A percentile compares a stretch with the other conserved stretches of the same genome.
These are phyloP conservation scores for Pichia sp. DNA, from an alignment of 1,139 yeast genomes.

Conservation along the genomic window DNA sequence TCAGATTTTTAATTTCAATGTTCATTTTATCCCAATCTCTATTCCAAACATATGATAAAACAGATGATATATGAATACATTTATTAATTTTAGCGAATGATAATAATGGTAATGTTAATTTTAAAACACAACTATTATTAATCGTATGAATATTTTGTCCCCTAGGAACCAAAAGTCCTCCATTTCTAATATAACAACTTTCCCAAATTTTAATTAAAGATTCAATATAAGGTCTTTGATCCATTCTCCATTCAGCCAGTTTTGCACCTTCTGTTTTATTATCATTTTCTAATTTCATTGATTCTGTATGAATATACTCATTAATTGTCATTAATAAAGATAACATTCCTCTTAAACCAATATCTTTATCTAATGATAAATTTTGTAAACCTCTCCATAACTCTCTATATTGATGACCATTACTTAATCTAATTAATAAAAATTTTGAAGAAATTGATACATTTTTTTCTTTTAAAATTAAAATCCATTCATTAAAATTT, in stretches of 20 bases:
- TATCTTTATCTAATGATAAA: constrained; percentile 36
- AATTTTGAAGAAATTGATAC: constrained; percentile 42
- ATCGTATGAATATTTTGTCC: constrained; percentile 47
- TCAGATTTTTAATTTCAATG: constrained; percentile 37
- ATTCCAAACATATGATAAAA: constrained; percentile 50
- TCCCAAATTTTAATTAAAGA: constrained; percentile 61
- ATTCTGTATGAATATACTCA: constrained; percentile 56
- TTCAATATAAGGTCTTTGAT: constrained; percentile 50
- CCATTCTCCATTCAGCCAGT: constrained; percentile 56
- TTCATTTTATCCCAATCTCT: constrained; percentile 67
- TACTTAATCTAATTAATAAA: constrained; percentile 49
- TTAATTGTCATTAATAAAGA: constrained; percentile 67
- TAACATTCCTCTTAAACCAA: constrained; percentile 54
- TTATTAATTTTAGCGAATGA: constrained; percentile 59
- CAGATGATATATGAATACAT: constrained; percentile 51
- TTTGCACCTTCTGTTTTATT: constrained; percentile 29
- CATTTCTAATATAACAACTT: constrained; percentile 49
- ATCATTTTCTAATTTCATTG: constrained; percentile 31
- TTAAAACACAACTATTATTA: constrained; percentile 48
- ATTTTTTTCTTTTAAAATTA: constrained; percentile 31
- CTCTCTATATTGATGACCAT: constrained; percentile 48
- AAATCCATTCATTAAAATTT: constrained; percentile 53
- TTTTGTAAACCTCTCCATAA: constrained; percentile 45
- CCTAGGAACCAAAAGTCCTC: constrained; percentile 53
- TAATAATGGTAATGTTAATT: constrained; percentile 58